Evolutionary conservation across 176 grass and related monocot species (phyloP).

Genomic region (Ensete glaucum): DNA sequence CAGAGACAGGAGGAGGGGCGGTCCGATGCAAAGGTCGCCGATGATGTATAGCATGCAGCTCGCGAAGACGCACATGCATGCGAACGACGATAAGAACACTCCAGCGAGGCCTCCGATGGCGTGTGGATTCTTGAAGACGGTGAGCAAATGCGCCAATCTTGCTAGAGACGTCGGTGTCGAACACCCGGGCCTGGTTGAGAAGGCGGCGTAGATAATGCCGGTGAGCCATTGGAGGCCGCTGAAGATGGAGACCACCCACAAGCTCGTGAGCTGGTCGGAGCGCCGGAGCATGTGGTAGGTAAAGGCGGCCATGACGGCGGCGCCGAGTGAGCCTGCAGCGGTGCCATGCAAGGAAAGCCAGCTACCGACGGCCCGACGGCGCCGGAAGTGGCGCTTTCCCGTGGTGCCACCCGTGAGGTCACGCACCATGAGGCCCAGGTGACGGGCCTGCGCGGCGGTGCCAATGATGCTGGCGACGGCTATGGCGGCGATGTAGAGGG

Average conservation of each 20-base stretch:
- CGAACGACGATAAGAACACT: constrained; percentile 60
- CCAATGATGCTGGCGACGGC: constrained; percentile 41
- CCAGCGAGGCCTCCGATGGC: constrained; percentile 67
- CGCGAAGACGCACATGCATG: constrained; percentile 94
- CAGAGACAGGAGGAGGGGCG: constrained; percentile 44
- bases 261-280: constrained; percentile 75
- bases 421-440: constrained; percentile 73
- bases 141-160: constrained; percentile 45
- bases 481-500: constrained; percentile 64
- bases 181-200: constrained; percentile 54
- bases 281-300: constrained; percentile 91
- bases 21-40: constrained; percentile 76
- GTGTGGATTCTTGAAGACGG: constrained; percentile 52
- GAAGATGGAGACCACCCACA: constrained; percentile 96
- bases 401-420: constrained; percentile 43
- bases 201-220: constrained; percentile 77
- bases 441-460: constrained; percentile 54
- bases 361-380: constrained; percentile 52
- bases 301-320: constrained; percentile 74
- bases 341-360: constrained; percentile 53
- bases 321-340: constrained; percentile 64
- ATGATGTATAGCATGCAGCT: constrained; percentile 57
- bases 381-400: constrained; percentile 49
- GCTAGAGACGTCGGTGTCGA: constrained; percentile 39
- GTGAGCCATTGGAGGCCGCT: constrained; percentile 76